Evolutionary conservation across 1,284 basidiomycete species (phyloP), one percentile per base, ranked within the genome.

Genomic region (Pseudozyma tsukubaensis): DNA sequence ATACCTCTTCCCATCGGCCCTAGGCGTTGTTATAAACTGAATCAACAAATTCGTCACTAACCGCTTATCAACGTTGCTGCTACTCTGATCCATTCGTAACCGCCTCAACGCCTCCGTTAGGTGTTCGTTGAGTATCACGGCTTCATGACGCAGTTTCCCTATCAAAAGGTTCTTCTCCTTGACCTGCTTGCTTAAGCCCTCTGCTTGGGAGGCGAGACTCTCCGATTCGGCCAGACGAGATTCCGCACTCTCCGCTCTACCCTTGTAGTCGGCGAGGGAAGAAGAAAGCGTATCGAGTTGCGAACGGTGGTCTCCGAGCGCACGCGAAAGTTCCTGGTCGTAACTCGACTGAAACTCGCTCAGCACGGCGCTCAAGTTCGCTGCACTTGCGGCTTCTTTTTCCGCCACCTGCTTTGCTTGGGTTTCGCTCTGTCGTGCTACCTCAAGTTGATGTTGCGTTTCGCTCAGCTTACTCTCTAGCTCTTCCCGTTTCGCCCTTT

Each of bases 21-120:
- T 90, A 10, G 94, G 93, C 0, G 94, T 95, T 9, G 89, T 89
- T 53, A 99, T 88, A 87, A 98, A 99, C 1, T 91, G 90, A n/a
- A 99, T 88, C 11, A 99, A 86, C 47, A 99, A 90, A 81, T 99
- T 99, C 24, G 93, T 97, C 35, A 99, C 94, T 2, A 99, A 89
- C 13, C 94, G 90, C 62, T 87, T 88, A 83, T 99, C 96, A 18
- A 99, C 96, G 70, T 93, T 96, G 54, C 89, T 91, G 65, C 94
- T 93, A 1, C 92, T 90, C 3, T 92, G 91, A 67, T 91, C 92
- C 74, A 91, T 91, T 39, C 94, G 90, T 48, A 99, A 87, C 21
- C 96, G 90, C 14, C 95, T 91, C n/a, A 99, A 89, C 0, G 97
- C 95, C 85, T 98, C 95, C 76, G 94, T 97, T 9, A 99, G 88